Evolutionary conservation across 2,329 filamentous ascomycete genomes (phyloP).

Genomic region (Cercospora beticola): DNA sequence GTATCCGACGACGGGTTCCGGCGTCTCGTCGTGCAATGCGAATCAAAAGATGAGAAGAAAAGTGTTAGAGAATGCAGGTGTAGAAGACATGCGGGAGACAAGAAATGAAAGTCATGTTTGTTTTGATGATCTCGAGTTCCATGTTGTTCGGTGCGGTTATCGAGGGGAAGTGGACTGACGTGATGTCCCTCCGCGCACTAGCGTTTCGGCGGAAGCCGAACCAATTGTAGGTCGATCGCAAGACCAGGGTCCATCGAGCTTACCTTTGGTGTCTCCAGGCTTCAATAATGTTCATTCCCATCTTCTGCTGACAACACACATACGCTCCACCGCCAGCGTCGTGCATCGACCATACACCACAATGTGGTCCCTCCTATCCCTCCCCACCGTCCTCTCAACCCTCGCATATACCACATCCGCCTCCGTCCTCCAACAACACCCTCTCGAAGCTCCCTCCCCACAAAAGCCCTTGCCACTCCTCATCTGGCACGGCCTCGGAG

Average conservation of each 20-base stretch:
- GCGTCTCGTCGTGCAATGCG: neutral
- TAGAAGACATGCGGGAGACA: neutral
- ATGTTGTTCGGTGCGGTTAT: conserved; percentile 4
- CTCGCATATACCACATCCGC: conserved; percentile 14
- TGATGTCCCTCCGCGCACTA: neutral
- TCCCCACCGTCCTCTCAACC: conserved; percentile 21
- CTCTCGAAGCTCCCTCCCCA: neutral
- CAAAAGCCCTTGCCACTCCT: conserved; percentile 72
- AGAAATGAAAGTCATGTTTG: conserved; percentile 10
- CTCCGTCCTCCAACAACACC: neutral
- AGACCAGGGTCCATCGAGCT: neutral
- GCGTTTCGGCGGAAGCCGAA: neutral
- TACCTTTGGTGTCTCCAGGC: neutral
- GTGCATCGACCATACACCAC: neutral
- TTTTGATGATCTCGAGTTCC: conserved; percentile 6
- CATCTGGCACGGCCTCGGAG: conserved; percentile 88
- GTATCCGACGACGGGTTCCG: neutral
- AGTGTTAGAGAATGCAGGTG: neutral
- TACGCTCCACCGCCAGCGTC: neutral
- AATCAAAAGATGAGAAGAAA: neutral
- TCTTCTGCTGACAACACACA: neutral
- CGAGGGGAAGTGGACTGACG: conserved; percentile 1
- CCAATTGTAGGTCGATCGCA: conserved; percentile 5
- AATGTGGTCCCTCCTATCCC: conserved; percentile 19
- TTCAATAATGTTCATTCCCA: neutral